Evolutionary conservation across 2,329 filamentous ascomycete genomes (phyloP), one percentile per base, ranked within the genome.

Genomic region (Nothopassalora personata): DNA sequence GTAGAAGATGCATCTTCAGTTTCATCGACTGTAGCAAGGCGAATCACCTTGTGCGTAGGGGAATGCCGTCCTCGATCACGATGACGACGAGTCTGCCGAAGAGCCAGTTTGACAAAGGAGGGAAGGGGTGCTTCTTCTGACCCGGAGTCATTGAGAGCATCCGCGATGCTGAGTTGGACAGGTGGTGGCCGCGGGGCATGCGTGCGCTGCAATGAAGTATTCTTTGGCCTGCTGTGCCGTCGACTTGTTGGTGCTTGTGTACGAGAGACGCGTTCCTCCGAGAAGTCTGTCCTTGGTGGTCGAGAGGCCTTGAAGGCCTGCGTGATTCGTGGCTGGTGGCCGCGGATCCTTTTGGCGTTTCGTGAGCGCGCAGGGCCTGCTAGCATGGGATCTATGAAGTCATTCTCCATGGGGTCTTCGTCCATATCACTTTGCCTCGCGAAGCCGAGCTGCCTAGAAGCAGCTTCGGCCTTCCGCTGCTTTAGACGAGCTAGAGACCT

Each of bases 31-130:
- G 79, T 83, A 15, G 77, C 78, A 28, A 86, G 70, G 54, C 77
- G 75, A 53, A 86, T 74, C 39, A 79, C 73, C 64, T 85, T 85
- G 53, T 73, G 71, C 23, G 73, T 75, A 15, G 80, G 82, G 47
- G 78, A 81, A 64, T 80, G 77, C 56, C 82, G 77, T 36, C 79
- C 82, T 65, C 73, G 67, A 65, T 83, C 77, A 27, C 72, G 68
- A 50, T 76, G 74, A 45, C 73, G 76, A 8, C 80, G 78, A 52
- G 77, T 80, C 64, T 77, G 75, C 60, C 84, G 79, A 30, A 77
- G 76, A 34, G 84, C 84, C 58, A 87, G 68, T 54, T 77, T 77
- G 5, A 86, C 72, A 56, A 86, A 86, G 23, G 77, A 77, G 8
- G 84, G 75, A 64, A 58, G 65, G 58, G 33, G 62, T 63, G 46